phyloP scores from a whole-genome alignment of 805 yeast species.

The Teunomyces tritomae region DNA sequence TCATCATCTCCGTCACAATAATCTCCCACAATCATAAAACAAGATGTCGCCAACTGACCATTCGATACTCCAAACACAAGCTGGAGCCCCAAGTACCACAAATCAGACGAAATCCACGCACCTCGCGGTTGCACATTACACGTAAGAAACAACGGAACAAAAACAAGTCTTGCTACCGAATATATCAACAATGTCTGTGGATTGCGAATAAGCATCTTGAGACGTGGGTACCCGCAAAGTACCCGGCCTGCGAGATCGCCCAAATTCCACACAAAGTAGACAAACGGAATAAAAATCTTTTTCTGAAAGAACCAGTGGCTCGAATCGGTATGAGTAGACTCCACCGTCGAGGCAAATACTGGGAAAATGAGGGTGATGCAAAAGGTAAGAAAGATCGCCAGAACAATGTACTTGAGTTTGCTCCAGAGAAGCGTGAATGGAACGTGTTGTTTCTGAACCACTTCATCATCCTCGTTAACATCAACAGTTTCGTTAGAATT shows the following conservation, averaged over 20 bases:
- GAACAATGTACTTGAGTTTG: slow-evolving; percentile 61
- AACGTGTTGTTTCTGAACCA: slow-evolving; percentile 37
- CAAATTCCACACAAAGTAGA: slow-evolving; percentile 80
- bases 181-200: slow-evolving; percentile 50
- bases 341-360: slow-evolving; percentile 76
- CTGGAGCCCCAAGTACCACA: slow-evolving; percentile 67
- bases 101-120: slow-evolving; percentile 53
- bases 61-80: slow-evolving; percentile 80
- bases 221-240: slow-evolving; percentile 50
- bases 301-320: slow-evolving; percentile 41
- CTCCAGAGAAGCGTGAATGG: slow-evolving; percentile 60
- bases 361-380: slow-evolving; percentile 79
- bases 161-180: slow-evolving; percentile 52
- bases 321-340: slow-evolving; percentile 41
- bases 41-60: slow-evolving; percentile 79
- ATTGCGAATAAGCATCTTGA: slow-evolving; percentile 31
- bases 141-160: slow-evolving; percentile 70
- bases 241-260: slow-evolving; percentile 86
- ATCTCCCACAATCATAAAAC: slow-evolving; percentile 72
- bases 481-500: background rate
- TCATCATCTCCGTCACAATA: slow-evolving; percentile 61
- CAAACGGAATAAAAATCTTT: slow-evolving; percentile 62
- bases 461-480: background rate
- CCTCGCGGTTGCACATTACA: slow-evolving; percentile 55
- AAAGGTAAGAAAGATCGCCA: slow-evolving; percentile 72